Evolutionary conservation across 164 flowering plant genomes (phyloP).

Genomic region (Stephania yunnanensis): DNA sequence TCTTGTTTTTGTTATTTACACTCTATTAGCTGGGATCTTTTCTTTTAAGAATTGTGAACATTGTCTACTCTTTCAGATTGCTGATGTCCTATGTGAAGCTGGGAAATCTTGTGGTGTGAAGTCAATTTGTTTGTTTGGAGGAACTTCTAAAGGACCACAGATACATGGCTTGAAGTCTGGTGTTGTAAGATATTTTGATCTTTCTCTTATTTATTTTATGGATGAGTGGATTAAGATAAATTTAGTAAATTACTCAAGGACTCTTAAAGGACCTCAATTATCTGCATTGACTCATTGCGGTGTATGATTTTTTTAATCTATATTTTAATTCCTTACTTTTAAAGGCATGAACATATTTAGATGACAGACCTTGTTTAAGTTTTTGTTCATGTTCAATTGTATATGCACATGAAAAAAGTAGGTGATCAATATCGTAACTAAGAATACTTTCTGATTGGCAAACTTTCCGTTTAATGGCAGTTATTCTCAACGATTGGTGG

Average conservation of each 20-base stretch:
- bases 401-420: no score
- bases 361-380: neutral
- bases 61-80: conserved; percentile 47
- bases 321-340: neutral
- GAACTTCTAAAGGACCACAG: conserved; percentile 90
- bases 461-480: neutral
- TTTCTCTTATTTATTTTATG: conserved; percentile 6
- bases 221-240: neutral
- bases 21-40: neutral
- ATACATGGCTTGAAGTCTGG: conserved; percentile 74
- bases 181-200: conserved; percentile 51
- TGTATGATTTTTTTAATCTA: neutral
- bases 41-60: neutral
- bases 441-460: neutral
- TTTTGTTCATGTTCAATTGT: no score
- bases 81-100: conserved; percentile 71
- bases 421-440: no score
- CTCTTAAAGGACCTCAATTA: neutral
- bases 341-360: neutral
- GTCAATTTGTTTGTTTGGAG: conserved; percentile 83
- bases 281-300: neutral
- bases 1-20: neutral
- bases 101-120: conserved; percentile 71
- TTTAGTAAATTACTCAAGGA: neutral
- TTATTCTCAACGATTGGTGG: neutral